A percentile compares a stretch with the other conserved stretches of the same genome.
These are phyloP conservation scores for Coemansia sp. DNA, from an alignment of 371 early-diverging fungal species.

Conservation along the genomic window DNA sequence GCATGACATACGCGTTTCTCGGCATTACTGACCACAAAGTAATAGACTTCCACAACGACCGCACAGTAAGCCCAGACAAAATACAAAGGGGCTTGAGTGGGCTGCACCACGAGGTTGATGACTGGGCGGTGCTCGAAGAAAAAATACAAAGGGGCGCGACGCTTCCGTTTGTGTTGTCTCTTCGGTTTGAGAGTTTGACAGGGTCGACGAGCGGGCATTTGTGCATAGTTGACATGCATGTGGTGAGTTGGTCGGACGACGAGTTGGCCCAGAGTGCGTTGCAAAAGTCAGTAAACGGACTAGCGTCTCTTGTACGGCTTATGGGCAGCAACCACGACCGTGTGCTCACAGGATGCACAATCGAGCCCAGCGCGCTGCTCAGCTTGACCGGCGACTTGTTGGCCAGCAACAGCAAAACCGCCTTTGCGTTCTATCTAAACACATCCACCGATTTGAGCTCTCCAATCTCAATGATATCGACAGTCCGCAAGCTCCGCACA, in stretches of 20 bases:
- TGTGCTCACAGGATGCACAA: slow-evolving; percentile 29
- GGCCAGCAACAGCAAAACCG: slow-evolving; percentile 43
- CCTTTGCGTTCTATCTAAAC: slow-evolving; percentile 38
- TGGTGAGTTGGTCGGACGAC: slow-evolving; percentile 32
- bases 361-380: slow-evolving; percentile 32
- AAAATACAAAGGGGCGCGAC: slow-evolving; percentile 41
- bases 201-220: slow-evolving; percentile 45
- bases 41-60: slow-evolving; percentile 44
- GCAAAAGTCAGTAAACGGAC: slow-evolving; percentile 31
- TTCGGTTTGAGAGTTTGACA: slow-evolving; percentile 44
- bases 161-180: slow-evolving; percentile 45
- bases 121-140: slow-evolving; percentile 38
- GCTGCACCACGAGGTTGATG: slow-evolving; percentile 48
- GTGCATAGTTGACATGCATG: slow-evolving; percentile 36
- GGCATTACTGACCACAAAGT: slow-evolving; percentile 44
- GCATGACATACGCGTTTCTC: slow-evolving; percentile 51
- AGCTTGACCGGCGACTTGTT: slow-evolving; percentile 36
- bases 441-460: slow-evolving; percentile 26
- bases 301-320: slow-evolving; percentile 23
- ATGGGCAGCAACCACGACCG: slow-evolving; percentile 29
- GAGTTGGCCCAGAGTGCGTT: slow-evolving; percentile 4
- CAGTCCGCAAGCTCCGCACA: slow-evolving; percentile 27
- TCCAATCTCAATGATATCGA: slow-evolving; percentile 22
- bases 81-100: slow-evolving; percentile 28
- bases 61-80: slow-evolving; percentile 20